Base-by-base conservation (phyloP, 176 grass and related monocot species). In the Lolium rigidum region DNA sequence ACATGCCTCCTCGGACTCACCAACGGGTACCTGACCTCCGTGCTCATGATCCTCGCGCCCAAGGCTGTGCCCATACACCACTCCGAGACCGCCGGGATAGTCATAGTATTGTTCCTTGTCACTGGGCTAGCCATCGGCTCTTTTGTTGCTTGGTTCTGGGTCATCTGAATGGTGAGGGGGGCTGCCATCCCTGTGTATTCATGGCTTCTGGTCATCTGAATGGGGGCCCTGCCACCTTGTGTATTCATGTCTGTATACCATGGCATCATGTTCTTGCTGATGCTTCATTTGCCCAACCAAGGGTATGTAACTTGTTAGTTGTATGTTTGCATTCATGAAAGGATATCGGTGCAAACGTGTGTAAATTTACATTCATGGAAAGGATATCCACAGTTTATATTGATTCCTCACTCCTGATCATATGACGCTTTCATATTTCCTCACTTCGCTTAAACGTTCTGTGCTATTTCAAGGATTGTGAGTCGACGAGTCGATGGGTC, bases 1-100 rank as follows among this genome's bases (percentile, higher is more conserved):
- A 95, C 97, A 37, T 92, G 86, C 35, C 92, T 98, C 65, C 79
- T 98, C 0, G 97, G 97, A 12, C 61, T 98, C 39, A 94, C 90
- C 49, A 98, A 98, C 14, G 97, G 97, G 24, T 98, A 98, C 76
- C 78, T 98, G 31, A 95, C 97, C 49, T 78, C 86, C 9, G 59
- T 98, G 24, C 81, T 98, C 76, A 94, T 98, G 94, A 98, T 94
- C 64, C 93, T 98, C 0, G 92, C 93, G 0, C 97, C 97, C 76
- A 98, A 98, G 88, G 52, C 92, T 14, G 92, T 98, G 70, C 90
- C 97, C 1, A 95, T 95, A 64, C 93, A 98, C 64, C 94, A 98
- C 80, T 72, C 97, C 0, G 94, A 98, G 88, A 98, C 90, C 1
- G 93, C 94, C 0, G 96, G 93, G 9, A 98, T 98, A 14, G 93